Percentiles rank a stretch among this genome's conserved stretches.
phyloP scores from a whole-genome alignment of 768 basidiomycete species.

The Tylopilus rubrobrunneus region DNA sequence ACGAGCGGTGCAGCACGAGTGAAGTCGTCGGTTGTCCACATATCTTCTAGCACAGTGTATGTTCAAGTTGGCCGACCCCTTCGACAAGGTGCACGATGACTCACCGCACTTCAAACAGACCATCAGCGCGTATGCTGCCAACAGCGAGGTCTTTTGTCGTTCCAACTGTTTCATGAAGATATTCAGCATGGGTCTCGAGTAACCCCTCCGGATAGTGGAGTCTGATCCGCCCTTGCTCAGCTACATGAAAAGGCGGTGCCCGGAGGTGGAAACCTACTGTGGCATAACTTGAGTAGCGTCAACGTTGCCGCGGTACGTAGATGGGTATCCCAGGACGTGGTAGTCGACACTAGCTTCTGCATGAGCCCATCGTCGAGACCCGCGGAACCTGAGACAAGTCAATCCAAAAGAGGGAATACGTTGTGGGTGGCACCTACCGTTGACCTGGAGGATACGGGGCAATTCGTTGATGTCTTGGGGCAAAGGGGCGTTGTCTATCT shows the following conservation, averaged over 20 bases:
- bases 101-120: background rate
- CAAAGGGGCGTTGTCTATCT: background rate
- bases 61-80: too few species aligned
- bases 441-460: background rate
- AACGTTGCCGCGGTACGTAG: conserved; percentile 5
- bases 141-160: background rate
- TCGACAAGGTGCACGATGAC: background rate
- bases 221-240: background rate
- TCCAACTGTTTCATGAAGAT: background rate
- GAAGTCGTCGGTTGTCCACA: background rate
- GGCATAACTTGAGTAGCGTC: conserved; percentile 8
- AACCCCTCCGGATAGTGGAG: background rate
- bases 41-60: background rate
- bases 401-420: background rate
- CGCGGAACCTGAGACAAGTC: background rate
- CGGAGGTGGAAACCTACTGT: background rate
- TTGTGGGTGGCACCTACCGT: background rate
- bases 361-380: background rate
- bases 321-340: background rate
- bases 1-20: background rate
- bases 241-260: background rate
- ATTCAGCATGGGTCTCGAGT: background rate
- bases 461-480: background rate
- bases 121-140: conserved; percentile 9
- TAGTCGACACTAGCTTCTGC: background rate